Conservation (phyloP, 2,329 filamentous ascomycete species). For the Ceratocystiopsis sp. region DNA sequence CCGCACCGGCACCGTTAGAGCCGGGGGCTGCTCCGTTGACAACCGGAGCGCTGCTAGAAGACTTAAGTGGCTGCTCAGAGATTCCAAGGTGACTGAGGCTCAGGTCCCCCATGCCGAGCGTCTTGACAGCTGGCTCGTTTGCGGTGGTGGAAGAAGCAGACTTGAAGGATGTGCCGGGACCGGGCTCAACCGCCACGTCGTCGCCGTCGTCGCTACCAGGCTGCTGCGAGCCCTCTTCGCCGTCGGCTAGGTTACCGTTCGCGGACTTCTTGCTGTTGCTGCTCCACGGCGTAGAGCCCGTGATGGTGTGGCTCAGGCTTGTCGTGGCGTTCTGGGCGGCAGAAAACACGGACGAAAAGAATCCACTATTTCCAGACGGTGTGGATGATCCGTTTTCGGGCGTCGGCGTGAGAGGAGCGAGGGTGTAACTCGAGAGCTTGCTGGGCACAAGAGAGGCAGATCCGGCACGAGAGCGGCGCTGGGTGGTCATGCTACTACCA, state of each 20-base stretch:
- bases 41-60: not conserved
- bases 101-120: conserved; percentile 73
- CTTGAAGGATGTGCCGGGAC: conserved; percentile 12
- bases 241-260: not conserved
- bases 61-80: conserved; percentile 23
- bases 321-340: conserved; percentile 84
- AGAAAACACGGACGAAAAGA: conserved; percentile 88
- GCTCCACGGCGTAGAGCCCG: conserved; percentile 40
- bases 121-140: conserved; percentile 68
- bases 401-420: conserved; percentile 58
- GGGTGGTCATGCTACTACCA: conserved; percentile 52
- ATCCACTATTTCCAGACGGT: conserved; percentile 42
- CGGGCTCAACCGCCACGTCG: conserved; percentile 25
- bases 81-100: conserved; percentile 83
- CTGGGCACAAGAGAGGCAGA: conserved; percentile 49
- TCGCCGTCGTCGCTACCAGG: not conserved
- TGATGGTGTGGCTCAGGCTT: conserved; percentile 56
- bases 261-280: conserved; percentile 17
- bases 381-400: conserved; percentile 42
- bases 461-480: conserved; percentile 37
- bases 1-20: conserved; percentile 18
- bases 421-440: conserved; percentile 66
- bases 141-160: conserved; percentile 24
- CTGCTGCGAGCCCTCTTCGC: too few species aligned
- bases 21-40: not conserved